Base-by-base conservation (phyloP, 2,329 filamentous ascomycete genomes). In the Westerdykella sp. region DNA sequence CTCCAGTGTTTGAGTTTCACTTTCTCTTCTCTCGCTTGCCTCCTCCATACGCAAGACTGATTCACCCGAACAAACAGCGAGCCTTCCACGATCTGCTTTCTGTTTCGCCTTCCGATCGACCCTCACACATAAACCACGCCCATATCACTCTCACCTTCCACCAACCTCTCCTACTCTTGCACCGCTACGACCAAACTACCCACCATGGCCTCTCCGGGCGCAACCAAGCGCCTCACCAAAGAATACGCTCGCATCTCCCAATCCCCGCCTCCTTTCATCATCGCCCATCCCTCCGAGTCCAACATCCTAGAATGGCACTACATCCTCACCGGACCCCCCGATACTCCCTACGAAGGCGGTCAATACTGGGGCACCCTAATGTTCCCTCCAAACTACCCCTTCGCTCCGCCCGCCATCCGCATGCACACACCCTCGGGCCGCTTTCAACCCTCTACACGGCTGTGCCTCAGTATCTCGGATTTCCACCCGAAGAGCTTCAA, bases 401-500 rank as follows among this genome's bases (percentile, higher is more conserved):
- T 96, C 69, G 91, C 90, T 11, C 93, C 93, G 25, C 93, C 93
- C 4, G 89, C 93, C 2, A 98, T 98, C 68, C 88, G 91, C 63
- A 98, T 98, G 93, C 93, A 97, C 74, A 98, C 93, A 0, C 93
- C 93, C 1, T 91, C 85, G 11, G 93, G 93, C 46, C 87, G 93
- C 62, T 98, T 98, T 72, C 88, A 95, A 66, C 88, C 90, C 2
- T 93, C 85, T 1, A 90, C 88, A 12, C 81, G 93, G 39, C 80
- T 98, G 16, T 98, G 93, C 62, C 83, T 98, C 38, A 94, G 87
- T 62, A 98, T 98, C 60, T 91, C 84, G 57, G 93, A 98, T 65
- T 98, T 97, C 70, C 93, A 98, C 65, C 93, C 93, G 4, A 95
- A 95, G 68, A 91, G 85, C 22, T 98, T 97, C 75, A 98, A 98